Percentiles rank a stretch among this genome's conserved stretches.
Evolutionary conservation across 2,329 filamentous ascomycete species (phyloP).

Genomic region (Talaromyces albobiverticillius): DNA sequence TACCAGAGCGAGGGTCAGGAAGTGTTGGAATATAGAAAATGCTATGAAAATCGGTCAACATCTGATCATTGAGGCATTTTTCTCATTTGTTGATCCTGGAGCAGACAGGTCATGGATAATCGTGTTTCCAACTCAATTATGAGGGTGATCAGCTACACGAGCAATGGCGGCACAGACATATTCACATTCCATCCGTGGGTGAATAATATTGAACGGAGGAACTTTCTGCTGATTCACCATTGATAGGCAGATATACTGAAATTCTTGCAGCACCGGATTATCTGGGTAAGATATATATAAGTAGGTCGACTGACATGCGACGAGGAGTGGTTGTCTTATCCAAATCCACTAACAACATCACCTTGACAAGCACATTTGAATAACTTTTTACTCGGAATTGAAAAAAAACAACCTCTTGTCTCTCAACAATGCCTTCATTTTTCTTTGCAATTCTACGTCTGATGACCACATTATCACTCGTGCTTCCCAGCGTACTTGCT

Average conservation of each 20-base stretch:
- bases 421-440: not conserved
- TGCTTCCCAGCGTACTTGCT: not conserved
- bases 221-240: not conserved
- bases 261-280: not conserved
- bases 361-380: not conserved
- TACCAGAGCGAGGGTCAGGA: too few species aligned
- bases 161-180: too few species aligned
- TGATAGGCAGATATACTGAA: not conserved
- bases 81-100: too few species aligned
- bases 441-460: not conserved
- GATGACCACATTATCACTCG: not conserved
- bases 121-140: too few species aligned
- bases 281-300: not conserved
- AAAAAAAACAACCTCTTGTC: not conserved
- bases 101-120: too few species aligned
- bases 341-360: not conserved
- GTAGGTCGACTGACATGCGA: not conserved
- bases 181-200: too few species aligned
- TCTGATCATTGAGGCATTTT: too few species aligned
- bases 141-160: too few species aligned
- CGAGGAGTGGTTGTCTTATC: not conserved
- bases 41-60: too few species aligned
- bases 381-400: not conserved
- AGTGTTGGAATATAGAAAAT: too few species aligned
- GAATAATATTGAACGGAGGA: too few species aligned